Evolutionary conservation across 2,329 filamentous ascomycete genomes (phyloP).

Genomic region (Penicillium sp.): DNA sequence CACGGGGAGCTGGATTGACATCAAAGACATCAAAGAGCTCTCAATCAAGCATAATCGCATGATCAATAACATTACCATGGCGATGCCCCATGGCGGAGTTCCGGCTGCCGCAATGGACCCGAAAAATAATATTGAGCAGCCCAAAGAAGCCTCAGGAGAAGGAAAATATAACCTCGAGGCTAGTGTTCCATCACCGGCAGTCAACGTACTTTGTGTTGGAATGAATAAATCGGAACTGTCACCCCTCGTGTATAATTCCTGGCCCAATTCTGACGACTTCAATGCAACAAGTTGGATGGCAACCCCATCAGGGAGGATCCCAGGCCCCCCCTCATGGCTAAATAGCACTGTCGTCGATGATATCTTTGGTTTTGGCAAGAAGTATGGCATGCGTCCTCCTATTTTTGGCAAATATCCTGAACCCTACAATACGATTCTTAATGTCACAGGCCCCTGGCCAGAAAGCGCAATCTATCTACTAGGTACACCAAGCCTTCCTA

Average conservation of each 20-base stretch:
- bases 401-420: conserved; percentile 61
- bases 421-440: conserved; percentile 69
- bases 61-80: conserved; percentile 76
- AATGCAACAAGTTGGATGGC: conserved; percentile 32
- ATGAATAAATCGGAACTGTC: conserved; percentile 62
- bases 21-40: conserved; percentile 56
- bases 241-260: conserved; percentile 67
- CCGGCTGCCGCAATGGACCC: conserved; percentile 65
- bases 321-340: conserved; percentile 48
- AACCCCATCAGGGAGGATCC: conserved; percentile 37
- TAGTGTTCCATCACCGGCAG: conserved; percentile 69
- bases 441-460: conserved; percentile 51
- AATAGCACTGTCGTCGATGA: conserved; percentile 69
- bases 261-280: conserved; percentile 51
- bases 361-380: conserved; percentile 68
- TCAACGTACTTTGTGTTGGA: conserved; percentile 76
- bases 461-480: conserved; percentile 69
- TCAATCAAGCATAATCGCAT: conserved; percentile 59
- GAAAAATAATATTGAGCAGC: conserved; percentile 71
- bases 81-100: conserved; percentile 75
- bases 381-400: conserved; percentile 57
- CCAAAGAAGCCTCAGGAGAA: conserved; percentile 65
- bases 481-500: conserved; percentile 49
- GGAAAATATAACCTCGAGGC: conserved; percentile 71
- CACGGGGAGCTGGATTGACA: conserved; percentile 69